Evolutionary conservation across 176 grass and related monocot species (phyloP).

Genomic region (Avena atlantica): DNA sequence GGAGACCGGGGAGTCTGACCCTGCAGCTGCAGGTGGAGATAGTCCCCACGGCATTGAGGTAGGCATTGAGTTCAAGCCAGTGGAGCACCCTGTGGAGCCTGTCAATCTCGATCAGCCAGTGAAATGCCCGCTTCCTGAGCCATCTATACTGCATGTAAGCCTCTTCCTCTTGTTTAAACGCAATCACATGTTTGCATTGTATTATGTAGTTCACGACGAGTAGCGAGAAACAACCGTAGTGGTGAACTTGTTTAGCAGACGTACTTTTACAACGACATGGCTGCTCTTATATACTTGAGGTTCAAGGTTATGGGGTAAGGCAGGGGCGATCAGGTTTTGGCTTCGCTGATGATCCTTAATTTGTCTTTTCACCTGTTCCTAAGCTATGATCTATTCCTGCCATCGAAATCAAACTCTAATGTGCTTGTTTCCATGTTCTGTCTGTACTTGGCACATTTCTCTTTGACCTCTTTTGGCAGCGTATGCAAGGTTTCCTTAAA

Average conservation of each 20-base stretch:
- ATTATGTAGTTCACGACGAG: background rate
- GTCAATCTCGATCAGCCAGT: conserved; percentile 83
- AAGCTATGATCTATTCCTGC: background rate
- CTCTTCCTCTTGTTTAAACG: background rate
- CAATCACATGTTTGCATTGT: conserved; percentile 20
- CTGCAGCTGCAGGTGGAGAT: conserved; percentile 37
- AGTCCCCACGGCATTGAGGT: conserved; percentile 67
- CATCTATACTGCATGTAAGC: conserved; percentile 95
- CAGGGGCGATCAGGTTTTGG: background rate
- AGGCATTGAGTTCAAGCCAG: conserved; percentile 75
- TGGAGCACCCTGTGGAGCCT: conserved; percentile 90
- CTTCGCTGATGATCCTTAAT: background rate
- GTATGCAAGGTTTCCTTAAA: background rate
- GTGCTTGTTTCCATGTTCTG: background rate
- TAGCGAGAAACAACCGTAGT: background rate
- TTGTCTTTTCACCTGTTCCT: background rate
- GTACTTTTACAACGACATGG: conserved; percentile 6
- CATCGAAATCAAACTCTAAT: background rate
- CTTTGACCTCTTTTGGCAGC: background rate
- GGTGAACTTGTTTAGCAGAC: conserved; percentile 1
- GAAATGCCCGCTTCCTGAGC: conserved; percentile 88
- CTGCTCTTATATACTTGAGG: background rate
- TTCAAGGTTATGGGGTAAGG: background rate
- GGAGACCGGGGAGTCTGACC: conserved; percentile 46
- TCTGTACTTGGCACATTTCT: background rate